phyloP scores from a whole-genome alignment of 345 rosid species.

The Erysimum cheiranthoides region DNA sequence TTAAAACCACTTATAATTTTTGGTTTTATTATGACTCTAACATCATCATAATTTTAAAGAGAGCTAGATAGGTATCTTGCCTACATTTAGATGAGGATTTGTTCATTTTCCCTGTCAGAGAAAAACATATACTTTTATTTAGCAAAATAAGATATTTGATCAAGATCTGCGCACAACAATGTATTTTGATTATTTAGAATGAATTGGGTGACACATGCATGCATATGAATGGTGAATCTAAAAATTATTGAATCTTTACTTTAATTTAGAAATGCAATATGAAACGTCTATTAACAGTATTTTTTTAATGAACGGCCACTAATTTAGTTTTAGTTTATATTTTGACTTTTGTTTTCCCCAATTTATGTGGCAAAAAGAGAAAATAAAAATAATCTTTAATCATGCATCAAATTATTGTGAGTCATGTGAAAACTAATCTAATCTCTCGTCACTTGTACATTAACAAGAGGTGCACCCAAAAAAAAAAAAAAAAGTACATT shows the following conservation, averaged over 20 bases:
- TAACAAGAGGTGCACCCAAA: no score
- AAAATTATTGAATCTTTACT: constrained; percentile 17
- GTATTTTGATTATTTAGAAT: constrained; percentile 1
- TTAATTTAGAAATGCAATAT: background rate
- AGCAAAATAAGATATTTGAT: constrained; percentile 11
- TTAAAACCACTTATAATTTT: constrained; percentile 17
- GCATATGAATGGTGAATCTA: constrained; percentile 17
- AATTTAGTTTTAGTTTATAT: background rate
- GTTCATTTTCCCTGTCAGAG: background rate
- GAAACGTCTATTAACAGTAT: constrained; percentile 13
- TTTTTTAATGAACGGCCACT: constrained; percentile 21
- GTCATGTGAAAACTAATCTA: constrained; percentile 23
- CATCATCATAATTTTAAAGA: constrained; percentile 1
- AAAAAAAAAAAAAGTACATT: no score
- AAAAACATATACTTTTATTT: background rate
- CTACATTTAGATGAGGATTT: constrained; percentile 21
- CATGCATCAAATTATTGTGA: constrained; percentile 20
- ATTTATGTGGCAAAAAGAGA: background rate
- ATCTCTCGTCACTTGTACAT: constrained; percentile 2
- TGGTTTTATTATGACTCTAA: constrained; percentile 9
- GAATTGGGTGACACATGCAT: constrained; percentile 36
- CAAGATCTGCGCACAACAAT: constrained; percentile 16
- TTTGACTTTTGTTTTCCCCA: constrained; percentile 1
- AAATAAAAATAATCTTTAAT: background rate
- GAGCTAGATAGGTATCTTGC: background rate